Evolutionary conservation across 2,329 filamentous ascomycete species (phyloP).

Genomic region (Byssoonygena ceratinophila): DNA sequence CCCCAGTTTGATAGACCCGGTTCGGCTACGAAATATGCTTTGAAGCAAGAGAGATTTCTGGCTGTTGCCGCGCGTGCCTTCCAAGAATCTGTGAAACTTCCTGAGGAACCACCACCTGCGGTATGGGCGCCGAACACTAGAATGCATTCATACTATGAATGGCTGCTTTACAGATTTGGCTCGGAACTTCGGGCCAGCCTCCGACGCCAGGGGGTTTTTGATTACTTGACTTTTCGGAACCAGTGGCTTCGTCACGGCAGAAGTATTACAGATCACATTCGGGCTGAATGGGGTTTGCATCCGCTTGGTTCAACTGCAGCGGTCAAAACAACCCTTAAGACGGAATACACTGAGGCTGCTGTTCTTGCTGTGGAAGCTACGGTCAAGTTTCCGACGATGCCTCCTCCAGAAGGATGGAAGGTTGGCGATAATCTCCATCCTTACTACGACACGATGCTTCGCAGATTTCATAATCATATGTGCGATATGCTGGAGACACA

Average conservation of each 20-base stretch:
- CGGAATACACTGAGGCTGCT: constrained; percentile 10
- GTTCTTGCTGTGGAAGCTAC: constrained; percentile 11
- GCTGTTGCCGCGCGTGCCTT: constrained; percentile 16
- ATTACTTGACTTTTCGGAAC: constrained; percentile 6
- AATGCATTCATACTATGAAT: constrained; percentile 15
- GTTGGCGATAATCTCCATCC: constrained; percentile 14
- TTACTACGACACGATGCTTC: constrained; percentile 17
- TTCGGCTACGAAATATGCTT: background rate
- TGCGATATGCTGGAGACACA: constrained; percentile 5
- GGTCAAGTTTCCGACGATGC: constrained; percentile 9
- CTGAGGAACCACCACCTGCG: constrained; percentile 15
- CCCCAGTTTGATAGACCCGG: background rate
- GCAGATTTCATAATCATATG: constrained; percentile 14
- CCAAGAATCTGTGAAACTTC: constrained; percentile 17
- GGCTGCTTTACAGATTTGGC: constrained; percentile 14
- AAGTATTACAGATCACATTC: constrained; percentile 18
- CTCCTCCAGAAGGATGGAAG: constrained; percentile 16
- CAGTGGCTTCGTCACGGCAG: constrained; percentile 16
- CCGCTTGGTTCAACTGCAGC: constrained; percentile 13
- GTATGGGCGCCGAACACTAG: constrained; percentile 15
- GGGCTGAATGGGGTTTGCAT: constrained; percentile 15
- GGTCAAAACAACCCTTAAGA: constrained; percentile 15
- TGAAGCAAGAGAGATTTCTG: constrained; percentile 9
- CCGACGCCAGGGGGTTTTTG: constrained; percentile 1
- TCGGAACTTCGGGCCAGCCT: constrained; percentile 11